Evolutionary conservation across 805 yeast genomes (phyloP), one percentile per base, ranked within the genome.

Genomic region (Saturnispora kantuleensis): DNA sequence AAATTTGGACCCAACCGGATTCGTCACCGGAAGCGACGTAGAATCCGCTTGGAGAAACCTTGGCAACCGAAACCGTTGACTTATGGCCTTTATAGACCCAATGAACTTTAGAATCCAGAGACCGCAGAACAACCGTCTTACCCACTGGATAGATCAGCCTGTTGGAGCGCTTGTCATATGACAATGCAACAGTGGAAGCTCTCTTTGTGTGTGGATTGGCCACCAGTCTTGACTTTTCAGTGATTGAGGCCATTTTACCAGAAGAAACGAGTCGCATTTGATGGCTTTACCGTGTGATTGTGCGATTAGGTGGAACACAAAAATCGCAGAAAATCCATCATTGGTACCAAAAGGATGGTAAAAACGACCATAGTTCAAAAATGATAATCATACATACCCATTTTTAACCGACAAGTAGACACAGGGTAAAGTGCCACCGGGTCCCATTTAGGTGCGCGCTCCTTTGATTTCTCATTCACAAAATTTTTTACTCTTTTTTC

Each of bases 1-100:
- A 90, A 38, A 93, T 77, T 52, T 84, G 82, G 37, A 90, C 94
- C 48, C 76, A 75, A 28, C 98, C 98, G n/a, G 81, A 65, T 53
- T 79, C 86, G 58, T 90, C 98, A 39, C 96, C 97, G 3, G 95
- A 82, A 1, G 95, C 96, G 29, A 90, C 68, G 63, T 85, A 90
- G 63, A 71, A 82, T 1, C 98, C 97, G 10, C 88, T 79, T 1
- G 97, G 96, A 1, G 95, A 71, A 61, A 93, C 87, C 39, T 77
- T 75, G 12, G 93, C 96, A 3, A 81, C 95, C 0, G 95, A 84
- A 34, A 94, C 86, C 17, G 75, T 65, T 35, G 69, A 68, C 31
- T 73, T 71, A 63, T 90, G 97, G 39, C 76, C 81, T 9, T 74
- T 74, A 66, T 82, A 90, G 12, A 49, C 45, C 50, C 48, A 49